Percentiles rank a stretch among this genome's conserved stretches.
These are phyloP conservation scores for Cystobasidium sp. DNA, from an alignment of 1,284 basidiomycete species.

Conservation along the genomic window DNA sequence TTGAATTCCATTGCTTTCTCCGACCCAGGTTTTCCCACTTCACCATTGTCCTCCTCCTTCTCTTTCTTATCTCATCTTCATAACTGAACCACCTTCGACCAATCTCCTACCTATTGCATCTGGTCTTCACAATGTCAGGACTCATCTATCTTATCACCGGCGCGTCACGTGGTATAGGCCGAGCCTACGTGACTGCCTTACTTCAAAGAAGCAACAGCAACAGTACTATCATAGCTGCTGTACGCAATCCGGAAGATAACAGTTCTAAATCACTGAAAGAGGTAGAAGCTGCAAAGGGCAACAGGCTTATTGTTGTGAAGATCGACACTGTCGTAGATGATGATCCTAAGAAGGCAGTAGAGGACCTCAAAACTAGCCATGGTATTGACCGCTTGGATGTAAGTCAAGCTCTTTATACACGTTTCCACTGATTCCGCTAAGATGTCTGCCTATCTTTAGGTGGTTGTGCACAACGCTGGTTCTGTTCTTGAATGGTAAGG, in stretches of 20 bases:
- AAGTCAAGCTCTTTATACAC: not conserved
- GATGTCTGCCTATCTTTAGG: not conserved
- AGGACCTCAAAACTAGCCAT: not conserved
- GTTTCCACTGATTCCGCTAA: not conserved
- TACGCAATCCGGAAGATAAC: not conserved
- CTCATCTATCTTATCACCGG: constrained; percentile 17
- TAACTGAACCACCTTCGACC: not conserved
- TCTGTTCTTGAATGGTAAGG: constrained; percentile 7
- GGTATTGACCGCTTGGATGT: constrained; percentile 1
- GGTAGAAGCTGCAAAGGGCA: not conserved
- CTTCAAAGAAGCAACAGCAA: not conserved
- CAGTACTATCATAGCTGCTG: constrained; percentile 14
- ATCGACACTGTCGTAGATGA: constrained; percentile 9
- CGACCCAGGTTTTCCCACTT: too few species aligned
- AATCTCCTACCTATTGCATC: not conserved
- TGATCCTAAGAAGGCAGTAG: constrained; percentile 6
- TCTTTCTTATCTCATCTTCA: not conserved
- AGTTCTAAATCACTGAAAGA: not conserved
- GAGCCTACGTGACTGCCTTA: constrained; percentile 1
- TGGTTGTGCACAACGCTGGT: constrained; percentile 9
- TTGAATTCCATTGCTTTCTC: too few species aligned
- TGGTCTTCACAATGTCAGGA: not conserved
- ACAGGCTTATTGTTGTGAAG: constrained; percentile 2
- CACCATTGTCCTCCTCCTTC: not conserved
- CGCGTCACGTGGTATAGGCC: constrained; percentile 16